phyloP scores from a whole-genome alignment of 2,329 filamentous ascomycete genomes.

The Colletotrichum sp. region DNA sequence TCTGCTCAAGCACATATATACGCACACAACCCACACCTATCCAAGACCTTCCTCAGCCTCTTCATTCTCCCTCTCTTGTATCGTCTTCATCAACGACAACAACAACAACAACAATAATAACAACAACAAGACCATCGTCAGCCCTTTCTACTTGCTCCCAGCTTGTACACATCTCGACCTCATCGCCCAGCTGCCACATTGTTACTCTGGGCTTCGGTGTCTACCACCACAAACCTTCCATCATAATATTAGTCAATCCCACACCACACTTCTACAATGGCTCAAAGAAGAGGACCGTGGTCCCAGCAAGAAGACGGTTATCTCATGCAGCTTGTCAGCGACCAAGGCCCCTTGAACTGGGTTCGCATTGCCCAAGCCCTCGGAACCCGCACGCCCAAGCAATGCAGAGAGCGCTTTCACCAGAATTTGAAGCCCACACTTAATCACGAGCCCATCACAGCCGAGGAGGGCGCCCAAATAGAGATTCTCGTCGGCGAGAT shows the following conservation, averaged over 20 bases:
- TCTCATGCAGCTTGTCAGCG: slow-evolving; percentile 73
- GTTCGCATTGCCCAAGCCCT: slow-evolving; percentile 82
- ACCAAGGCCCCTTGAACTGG: slow-evolving; percentile 85
- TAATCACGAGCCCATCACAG: slow-evolving; percentile 75
- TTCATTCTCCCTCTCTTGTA: background rate
- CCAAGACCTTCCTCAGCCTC: background rate
- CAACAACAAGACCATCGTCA: background rate
- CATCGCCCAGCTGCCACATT: background rate
- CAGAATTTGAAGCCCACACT: slow-evolving; percentile 86
- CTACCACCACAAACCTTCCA: background rate
- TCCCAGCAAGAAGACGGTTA: slow-evolving; percentile 76
- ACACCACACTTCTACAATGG: background rate
- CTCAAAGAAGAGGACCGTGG: slow-evolving; percentile 75
- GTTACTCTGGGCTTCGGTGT: background rate
- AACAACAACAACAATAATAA: background rate
- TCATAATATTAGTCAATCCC: background rate
- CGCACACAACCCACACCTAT: slow-evolving; percentile 1
- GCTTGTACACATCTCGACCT: background rate
- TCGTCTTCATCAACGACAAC: background rate
- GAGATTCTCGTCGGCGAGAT: slow-evolving; percentile 77
- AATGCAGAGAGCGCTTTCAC: slow-evolving; percentile 92
- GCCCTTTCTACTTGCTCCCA: background rate
- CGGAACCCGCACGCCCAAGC: slow-evolving; percentile 83
- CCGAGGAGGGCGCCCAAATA: slow-evolving; percentile 75
- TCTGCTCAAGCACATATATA: slow-evolving; percentile 19